Percentiles rank a stretch among this genome's conserved stretches.
Evolutionary conservation across 768 basidiomycete species (phyloP).

Genomic region (Phanerochaete sordida): DNA sequence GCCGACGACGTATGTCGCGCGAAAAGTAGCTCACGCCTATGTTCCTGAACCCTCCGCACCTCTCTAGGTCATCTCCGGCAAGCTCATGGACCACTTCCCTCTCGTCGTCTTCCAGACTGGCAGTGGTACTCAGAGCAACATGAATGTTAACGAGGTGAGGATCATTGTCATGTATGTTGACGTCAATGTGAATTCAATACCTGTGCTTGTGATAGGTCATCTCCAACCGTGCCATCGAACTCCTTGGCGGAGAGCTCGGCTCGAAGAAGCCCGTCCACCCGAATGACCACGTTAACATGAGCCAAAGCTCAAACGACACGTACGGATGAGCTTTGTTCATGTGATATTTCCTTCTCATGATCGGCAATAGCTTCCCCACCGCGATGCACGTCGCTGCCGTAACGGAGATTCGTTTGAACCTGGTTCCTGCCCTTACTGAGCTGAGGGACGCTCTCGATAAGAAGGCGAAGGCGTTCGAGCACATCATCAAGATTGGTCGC

Average conservation of each 20-base stretch:
- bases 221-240: constrained; percentile 96
- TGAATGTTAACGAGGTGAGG: constrained; percentile 92
- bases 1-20: constrained; percentile 77
- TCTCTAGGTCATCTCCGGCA: constrained; percentile 88
- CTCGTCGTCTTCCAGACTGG: constrained; percentile 99
- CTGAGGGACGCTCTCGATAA: constrained; percentile 80
- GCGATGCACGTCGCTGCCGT: constrained; percentile 99
- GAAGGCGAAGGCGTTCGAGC: constrained; percentile 79
- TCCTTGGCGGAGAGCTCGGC: constrained; percentile 92
- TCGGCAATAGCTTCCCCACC: constrained; percentile 89
- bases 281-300: constrained; percentile 99
- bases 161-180: neutral
- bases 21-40: neutral
- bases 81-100: constrained; percentile 93
- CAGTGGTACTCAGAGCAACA: constrained; percentile 98
- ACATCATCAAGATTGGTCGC: constrained; percentile 98
- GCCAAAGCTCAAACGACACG: constrained; percentile 99
- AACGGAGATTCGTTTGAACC: constrained; percentile 71
- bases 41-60: neutral
- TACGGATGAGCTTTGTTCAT: constrained; percentile 32
- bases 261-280: constrained; percentile 98
- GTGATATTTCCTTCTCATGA: neutral
- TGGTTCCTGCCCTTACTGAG: constrained; percentile 83
- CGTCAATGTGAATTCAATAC: neutral
- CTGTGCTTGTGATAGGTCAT: constrained; percentile 60